These are phyloP conservation scores for Macrolepiota albuminosa DNA, from an alignment of 768 basidiomycete species.

Conservation along the genomic window DNA sequence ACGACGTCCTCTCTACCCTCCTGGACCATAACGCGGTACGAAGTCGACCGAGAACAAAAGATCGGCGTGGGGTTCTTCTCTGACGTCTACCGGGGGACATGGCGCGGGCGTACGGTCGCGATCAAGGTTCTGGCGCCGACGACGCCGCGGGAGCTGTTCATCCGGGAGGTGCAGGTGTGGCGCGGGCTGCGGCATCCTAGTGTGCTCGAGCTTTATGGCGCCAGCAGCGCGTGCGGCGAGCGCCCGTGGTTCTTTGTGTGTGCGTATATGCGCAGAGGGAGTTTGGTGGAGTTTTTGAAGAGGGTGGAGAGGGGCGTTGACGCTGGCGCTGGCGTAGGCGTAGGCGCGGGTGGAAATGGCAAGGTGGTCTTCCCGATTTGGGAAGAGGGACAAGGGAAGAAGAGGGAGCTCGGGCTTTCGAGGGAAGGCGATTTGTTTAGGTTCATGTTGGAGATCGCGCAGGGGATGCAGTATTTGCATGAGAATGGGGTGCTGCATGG, in stretches of 20 bases:
- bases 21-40: constrained; percentile 80
- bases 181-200: constrained; percentile 61
- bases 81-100: constrained; percentile 72
- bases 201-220: constrained; percentile 72
- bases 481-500: constrained; percentile 66
- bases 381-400: not conserved
- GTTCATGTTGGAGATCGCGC: constrained; percentile 70
- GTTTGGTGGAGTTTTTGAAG: constrained; percentile 55
- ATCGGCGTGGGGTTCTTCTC: constrained; percentile 76
- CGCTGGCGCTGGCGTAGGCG: no score
- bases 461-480: constrained; percentile 82
- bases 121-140: constrained; percentile 67
- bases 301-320: constrained; percentile 18
- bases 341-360: not conserved
- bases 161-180: constrained; percentile 72
- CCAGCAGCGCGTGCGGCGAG: constrained; percentile 64
- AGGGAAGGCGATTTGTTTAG: constrained; percentile 40
- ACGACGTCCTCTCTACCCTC: constrained; percentile 39
- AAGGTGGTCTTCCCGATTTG: constrained; percentile 5
- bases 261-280: constrained; percentile 65
- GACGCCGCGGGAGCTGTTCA: constrained; percentile 60
- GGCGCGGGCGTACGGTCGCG: constrained; percentile 62
- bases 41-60: constrained; percentile 65
- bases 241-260: constrained; percentile 80
- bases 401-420: not conserved